phyloP scores from a whole-genome alignment of 345 rosid genomes.

The Draba incana region DNA sequence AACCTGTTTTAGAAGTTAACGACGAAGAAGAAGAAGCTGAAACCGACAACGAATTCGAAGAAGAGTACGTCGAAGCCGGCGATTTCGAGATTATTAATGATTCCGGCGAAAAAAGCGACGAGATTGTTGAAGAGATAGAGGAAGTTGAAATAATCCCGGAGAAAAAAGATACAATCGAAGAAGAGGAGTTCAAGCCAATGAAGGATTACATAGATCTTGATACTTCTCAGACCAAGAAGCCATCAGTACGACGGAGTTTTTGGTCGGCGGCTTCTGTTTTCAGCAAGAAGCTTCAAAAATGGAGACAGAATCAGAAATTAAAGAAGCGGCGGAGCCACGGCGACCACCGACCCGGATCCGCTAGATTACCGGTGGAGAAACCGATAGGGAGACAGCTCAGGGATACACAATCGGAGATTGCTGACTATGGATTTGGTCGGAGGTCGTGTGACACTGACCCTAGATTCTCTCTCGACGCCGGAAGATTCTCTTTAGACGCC shows the following conservation, averaged over 20 bases:
- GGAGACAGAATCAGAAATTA: constrained; percentile 95
- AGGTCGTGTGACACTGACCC: constrained; percentile 99
- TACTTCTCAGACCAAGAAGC: constrained; percentile 71
- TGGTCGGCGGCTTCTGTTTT: constrained; percentile 99
- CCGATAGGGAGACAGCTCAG: constrained; percentile 88
- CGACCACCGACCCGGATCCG: constrained; percentile 57
- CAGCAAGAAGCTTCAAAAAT: constrained; percentile 93
- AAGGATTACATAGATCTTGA: constrained; percentile 95
- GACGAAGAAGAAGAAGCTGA: constrained; percentile 64
- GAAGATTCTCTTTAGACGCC: constrained; percentile 63
- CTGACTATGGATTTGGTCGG: constrained; percentile 92
- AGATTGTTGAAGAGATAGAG: constrained; percentile 60
- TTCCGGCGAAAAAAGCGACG: constrained; percentile 49
- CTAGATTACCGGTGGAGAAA: constrained; percentile 90
- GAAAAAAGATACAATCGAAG: constrained; percentile 49
- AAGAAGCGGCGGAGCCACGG: constrained; percentile 69
- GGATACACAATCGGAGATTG: constrained; percentile 97
- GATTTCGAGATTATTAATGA: constrained; percentile 53
- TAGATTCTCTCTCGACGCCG: constrained; percentile 79
- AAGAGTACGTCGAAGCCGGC: constrained; percentile 36
- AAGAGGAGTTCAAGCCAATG: constrained; percentile 79
- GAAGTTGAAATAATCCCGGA: constrained; percentile 46
- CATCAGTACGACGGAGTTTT: constrained; percentile 79
- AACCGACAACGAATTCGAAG: constrained; percentile 46
- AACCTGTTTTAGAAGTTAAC: constrained; percentile 60